Evolutionary conservation across 768 basidiomycete genomes (phyloP).

Genomic region (Suillus tomentosus): DNA sequence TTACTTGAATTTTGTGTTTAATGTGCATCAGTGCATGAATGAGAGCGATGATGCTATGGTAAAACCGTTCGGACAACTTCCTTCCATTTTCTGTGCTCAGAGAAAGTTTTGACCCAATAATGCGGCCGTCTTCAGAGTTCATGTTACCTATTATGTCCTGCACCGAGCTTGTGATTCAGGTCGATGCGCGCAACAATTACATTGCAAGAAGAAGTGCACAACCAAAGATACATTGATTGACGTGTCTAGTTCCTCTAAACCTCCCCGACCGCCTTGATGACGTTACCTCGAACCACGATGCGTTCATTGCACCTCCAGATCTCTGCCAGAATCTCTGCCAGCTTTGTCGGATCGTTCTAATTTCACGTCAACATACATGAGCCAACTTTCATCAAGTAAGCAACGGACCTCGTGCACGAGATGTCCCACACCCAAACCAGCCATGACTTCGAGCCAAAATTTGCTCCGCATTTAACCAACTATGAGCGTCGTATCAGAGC

Average conservation of each 20-base stretch:
- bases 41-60: background rate
- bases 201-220: background rate
- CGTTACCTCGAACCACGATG: constrained; percentile 13
- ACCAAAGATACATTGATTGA: background rate
- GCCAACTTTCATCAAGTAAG: background rate
- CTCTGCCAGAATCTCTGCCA: constrained; percentile 80
- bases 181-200: too few relatives aligned
- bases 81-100: background rate
- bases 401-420: constrained; percentile 86
- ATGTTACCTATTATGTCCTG: too few relatives aligned
- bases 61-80: background rate
- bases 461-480: constrained; percentile 97
- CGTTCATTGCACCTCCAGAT: constrained; percentile 58
- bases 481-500: constrained; percentile 35
- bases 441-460: constrained; percentile 88
- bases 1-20: background rate
- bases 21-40: background rate
- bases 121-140: background rate
- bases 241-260: constrained; percentile 20
- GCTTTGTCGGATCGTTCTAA: constrained; percentile 82
- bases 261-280: constrained; percentile 58
- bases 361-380: constrained; percentile 1
- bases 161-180: too few relatives aligned
- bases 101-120: background rate
- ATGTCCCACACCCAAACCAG: constrained; percentile 75